Percentiles rank a stretch among this genome's conserved stretches.
Conservation (phyloP, 768 basidiomycete genomes). For the Boletus rufocinnamomeus region DNA sequence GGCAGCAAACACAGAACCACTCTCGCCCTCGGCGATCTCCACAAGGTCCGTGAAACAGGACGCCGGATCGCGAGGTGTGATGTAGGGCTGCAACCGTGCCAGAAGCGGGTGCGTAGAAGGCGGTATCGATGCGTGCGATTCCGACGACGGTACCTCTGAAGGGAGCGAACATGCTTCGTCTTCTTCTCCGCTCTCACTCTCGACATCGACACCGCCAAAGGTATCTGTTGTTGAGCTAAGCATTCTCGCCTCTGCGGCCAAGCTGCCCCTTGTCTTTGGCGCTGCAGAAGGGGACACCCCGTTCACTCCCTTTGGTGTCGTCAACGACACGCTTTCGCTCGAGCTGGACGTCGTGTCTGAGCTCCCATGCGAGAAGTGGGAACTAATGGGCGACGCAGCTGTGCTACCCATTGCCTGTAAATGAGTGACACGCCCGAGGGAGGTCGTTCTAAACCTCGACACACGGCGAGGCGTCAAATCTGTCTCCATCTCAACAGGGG, state of each 20-base stretch:
- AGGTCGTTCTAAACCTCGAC: conserved; percentile 33
- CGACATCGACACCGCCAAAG: conserved; percentile 37
- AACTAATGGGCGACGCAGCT: conserved; percentile 49
- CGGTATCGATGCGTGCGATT: neutral
- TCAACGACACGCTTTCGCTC: conserved; percentile 20
- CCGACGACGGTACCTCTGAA: neutral
- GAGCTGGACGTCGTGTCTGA: conserved; percentile 40
- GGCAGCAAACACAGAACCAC: conserved; percentile 65
- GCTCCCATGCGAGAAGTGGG: conserved; percentile 42
- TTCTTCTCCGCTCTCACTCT: conserved; percentile 10
- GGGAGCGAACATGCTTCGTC: neutral
- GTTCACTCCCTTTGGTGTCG: conserved; percentile 22
- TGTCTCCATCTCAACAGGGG: conserved; percentile 28
- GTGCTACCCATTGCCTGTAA: conserved; percentile 19
- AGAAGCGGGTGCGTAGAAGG: conserved; percentile 28
- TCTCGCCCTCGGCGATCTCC: conserved; percentile 85
- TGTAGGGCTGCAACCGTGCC: conserved; percentile 57
- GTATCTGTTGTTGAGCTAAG: conserved; percentile 39
- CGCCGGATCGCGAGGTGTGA: conserved; percentile 65
- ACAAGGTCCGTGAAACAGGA: conserved; percentile 65
- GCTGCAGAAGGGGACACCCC: conserved; percentile 1
- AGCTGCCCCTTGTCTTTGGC: conserved; percentile 12
- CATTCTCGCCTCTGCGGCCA: conserved; percentile 29
- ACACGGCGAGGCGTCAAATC: conserved; percentile 30
- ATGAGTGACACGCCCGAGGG: conserved; percentile 30